phyloP scores from a whole-genome alignment of 306 rosid species.

The Cicer yamashitae region DNA sequence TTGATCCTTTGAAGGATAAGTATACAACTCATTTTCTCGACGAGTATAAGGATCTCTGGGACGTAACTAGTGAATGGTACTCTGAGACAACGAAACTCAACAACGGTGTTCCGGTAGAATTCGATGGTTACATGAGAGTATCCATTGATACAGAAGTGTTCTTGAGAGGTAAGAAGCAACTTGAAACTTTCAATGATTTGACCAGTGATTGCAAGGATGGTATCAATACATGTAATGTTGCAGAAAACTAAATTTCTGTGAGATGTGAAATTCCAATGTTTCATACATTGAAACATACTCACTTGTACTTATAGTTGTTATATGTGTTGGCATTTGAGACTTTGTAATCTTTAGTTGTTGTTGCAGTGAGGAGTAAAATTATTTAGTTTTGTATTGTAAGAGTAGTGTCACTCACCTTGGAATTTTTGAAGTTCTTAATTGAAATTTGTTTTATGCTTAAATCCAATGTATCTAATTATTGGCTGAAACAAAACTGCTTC shows the following conservation, averaged over 20 bases:
- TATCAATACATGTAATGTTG: conserved; percentile 73
- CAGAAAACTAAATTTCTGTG: conserved; percentile 59
- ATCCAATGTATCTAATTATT: conserved; percentile 27
- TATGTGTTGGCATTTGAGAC: conserved; percentile 64
- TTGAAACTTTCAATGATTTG: conserved; percentile 94
- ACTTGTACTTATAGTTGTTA: conserved; percentile 52
- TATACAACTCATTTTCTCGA: conserved; percentile 83
- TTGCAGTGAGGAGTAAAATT: conserved; percentile 50
- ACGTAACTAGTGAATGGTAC: conserved; percentile 81
- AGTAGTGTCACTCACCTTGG: conserved; percentile 40
- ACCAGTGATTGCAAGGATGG: conserved; percentile 98
- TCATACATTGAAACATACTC: conserved; percentile 45
- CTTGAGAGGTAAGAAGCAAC: conserved; percentile 94
- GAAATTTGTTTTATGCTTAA: conserved; percentile 41
- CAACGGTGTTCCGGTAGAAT: conserved; percentile 74
- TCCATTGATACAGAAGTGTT: conserved; percentile 95
- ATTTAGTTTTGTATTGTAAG: conserved; percentile 58
- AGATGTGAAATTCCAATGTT: conserved; percentile 48
- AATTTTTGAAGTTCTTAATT: conserved; percentile 43
- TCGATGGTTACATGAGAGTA: conserved; percentile 97
- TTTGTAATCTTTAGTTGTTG: conserved; percentile 57
- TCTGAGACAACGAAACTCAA: conserved; percentile 76
- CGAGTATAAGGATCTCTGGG: conserved; percentile 95
- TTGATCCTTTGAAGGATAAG: conserved; percentile 88
- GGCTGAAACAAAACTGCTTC: conserved; percentile 29